Evolutionary conservation across 768 basidiomycete species (phyloP), one percentile per base, ranked within the genome.

Genomic region (Boletus eberwhitei): DNA sequence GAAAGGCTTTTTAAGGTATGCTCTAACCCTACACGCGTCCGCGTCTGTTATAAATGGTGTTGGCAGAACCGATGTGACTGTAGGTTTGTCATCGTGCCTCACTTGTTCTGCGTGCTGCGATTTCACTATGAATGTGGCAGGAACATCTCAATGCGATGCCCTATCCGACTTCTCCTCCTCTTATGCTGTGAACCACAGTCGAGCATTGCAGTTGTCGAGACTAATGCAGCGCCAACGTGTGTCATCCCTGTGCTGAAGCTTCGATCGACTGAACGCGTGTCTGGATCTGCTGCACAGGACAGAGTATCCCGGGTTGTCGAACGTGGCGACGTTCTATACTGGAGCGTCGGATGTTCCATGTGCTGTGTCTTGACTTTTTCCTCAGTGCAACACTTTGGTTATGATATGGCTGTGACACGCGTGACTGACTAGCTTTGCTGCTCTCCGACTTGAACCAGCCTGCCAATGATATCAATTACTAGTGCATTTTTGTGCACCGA

Each of bases 61-160:
- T 55, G 49, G 13, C 43, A 31, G 22, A 55, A 54, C 44, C 55
- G 52, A 51, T n/a, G n/a, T 51, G 53, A 42, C 40, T 46, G 13
- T 13, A 45, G 46, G 63, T 57, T 48, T 59, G 65, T 53, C 57
- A 54, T 55, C 49, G 32, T 49, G 59, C 65, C 68, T 70, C 68
- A 54, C 54, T 62, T 62, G 54, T 61, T 45, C 69, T 70, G 68
- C 66, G 38, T 70, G 68, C 66, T 54, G 50, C 48, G 53, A 56
- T 53, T 42, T 53, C 61, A 59, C 59, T 53, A 47, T 41, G 50
- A 51, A 55, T 34, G 48, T 48, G 60, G 50, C 53, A 53, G 41
- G 13, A 37, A 35, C 37, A 8, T 35, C 35, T 52, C 38, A 45
- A 60, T 57, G 67, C 63, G 45, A 59, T 70, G 54, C 57, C 49